Evolutionary conservation across 805 yeast species (phyloP), one percentile per base, ranked within the genome.

Genomic region (Metschnikowia henanensis): DNA sequence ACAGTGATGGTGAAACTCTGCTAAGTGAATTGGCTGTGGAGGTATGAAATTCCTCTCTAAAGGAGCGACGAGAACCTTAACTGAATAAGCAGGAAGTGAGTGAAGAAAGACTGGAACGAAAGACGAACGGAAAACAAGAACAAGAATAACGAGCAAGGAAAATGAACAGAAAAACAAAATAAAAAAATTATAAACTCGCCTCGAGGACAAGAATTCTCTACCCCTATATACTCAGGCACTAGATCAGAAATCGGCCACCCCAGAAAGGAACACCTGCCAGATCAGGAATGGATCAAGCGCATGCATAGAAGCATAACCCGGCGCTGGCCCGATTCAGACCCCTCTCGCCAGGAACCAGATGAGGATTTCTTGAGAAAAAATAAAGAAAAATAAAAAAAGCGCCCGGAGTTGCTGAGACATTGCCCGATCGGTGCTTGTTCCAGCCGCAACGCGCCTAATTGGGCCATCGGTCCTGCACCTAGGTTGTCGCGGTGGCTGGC

Each of bases 361-460:
- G 15, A 16, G 9, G n/a, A 3, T 15, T 8, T 17, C 34, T 20
- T 8, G 9, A 17, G n/a, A n/a, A n/a, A n/a, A n/a, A n/a, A n/a
- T n/a, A n/a, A n/a, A n/a, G n/a, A n/a, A n/a, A 28, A 9, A 9
- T n/a, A n/a, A 9, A 9, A 23, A 23, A 9, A 23, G 26, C 12
- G 4, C 26, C 26, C 26, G 26, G 5, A 23, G 8, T 23, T 9
- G 34, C 21, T 18, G 5, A 12, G 34, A 17, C 9, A n/a, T 22
- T n/a, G 39, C 41, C 35, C 35, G 35, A 37, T 37, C 30, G 22
- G 35, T 30, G 29, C 35, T 37, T 35, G 35, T 30, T 26, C 41
- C 47, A 35, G 47, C 47, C 36, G 35, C 15, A 30, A 16, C 17
- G 25, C 30, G 37, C 44, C 37, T n/a, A 40, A 38, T 34, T 25